Evolutionary conservation across 768 basidiomycete genomes (phyloP), one percentile per base, ranked within the genome.

Genomic region (Pilatotrama ljubarskyi): DNA sequence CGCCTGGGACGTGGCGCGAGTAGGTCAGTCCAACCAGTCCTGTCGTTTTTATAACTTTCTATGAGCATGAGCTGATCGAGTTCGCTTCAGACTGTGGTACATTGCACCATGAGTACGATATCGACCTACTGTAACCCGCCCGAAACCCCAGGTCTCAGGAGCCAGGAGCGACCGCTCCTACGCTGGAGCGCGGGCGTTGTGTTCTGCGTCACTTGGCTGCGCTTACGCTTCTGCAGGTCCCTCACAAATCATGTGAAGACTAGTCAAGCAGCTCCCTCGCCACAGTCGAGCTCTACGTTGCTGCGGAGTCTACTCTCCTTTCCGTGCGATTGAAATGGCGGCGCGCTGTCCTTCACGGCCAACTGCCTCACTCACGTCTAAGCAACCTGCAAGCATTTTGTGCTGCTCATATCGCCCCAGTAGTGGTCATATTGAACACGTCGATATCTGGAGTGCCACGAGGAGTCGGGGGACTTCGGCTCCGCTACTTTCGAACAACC

Each of bases 11-110:
- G 38, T 1, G 4, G 9, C 22, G 10, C 18, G 22, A 44, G 2
- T 4, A 13, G 6, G 24, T 22, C 20, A 46, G 6, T 11, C 24
- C 5, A 13, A 9, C 11, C 15, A 7, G 5, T 4, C 11, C 14
- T 2, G 15, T 9, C n/a, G n/a, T n/a, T n/a, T n/a, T n/a, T n/a
- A n/a, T 24, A 5, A 41, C 5, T 26, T 8, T 7, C 17, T 17
- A 49, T 5, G 14, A 17, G 46, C 2, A 25, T 37, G 40, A n/a
- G 40, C 18, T 5, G n/a, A 5, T 59, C 53, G 14, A 29, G 24
- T 1, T 41, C 51, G 54, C 62, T 61, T 61, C 64, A 65, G 22
- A 65, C 35, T 2, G 55, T 58, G 5, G 37, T 15, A 14, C 60
- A 58, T 15, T 47, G 53, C 29, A 43, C 29, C 20, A 47, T 43